These are phyloP conservation scores for Mycena maculata DNA, from an alignment of 768 basidiomycete species.

Conservation along the genomic window DNA sequence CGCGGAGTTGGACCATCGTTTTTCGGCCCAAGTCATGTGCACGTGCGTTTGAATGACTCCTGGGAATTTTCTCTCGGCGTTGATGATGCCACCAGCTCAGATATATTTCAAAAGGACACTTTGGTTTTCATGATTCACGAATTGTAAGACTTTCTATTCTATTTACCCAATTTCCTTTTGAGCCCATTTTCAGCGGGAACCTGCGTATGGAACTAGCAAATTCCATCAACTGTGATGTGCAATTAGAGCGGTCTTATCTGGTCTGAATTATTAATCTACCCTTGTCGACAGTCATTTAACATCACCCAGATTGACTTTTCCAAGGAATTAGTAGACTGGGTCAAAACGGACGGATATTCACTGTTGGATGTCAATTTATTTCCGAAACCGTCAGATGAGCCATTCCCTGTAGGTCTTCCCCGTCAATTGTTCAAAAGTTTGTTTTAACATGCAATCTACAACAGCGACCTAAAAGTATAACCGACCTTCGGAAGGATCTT, in stretches of 20 bases:
- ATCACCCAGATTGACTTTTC: slow-evolving; percentile 84
- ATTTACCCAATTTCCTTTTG: slow-evolving; percentile 1
- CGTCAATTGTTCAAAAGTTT: background rate
- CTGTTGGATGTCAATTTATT: slow-evolving; percentile 90
- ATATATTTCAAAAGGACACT: slow-evolving; percentile 81
- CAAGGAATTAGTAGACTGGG: slow-evolving; percentile 83
- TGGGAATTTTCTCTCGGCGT: background rate
- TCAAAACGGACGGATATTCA: slow-evolving; percentile 70
- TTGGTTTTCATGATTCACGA: slow-evolving; percentile 93
- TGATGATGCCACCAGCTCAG: slow-evolving; percentile 58
- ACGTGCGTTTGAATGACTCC: slow-evolving; percentile 67
- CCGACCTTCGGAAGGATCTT: slow-evolving; percentile 66
- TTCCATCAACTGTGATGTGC: slow-evolving; percentile 75
- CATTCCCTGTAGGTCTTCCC: slow-evolving; percentile 46
- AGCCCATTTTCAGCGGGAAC: slow-evolving; percentile 73
- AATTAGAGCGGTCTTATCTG: slow-evolving; percentile 86
- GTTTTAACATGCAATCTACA: background rate
- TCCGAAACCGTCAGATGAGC: slow-evolving; percentile 61
- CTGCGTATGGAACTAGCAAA: slow-evolving; percentile 86
- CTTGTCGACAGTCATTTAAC: slow-evolving; percentile 10
- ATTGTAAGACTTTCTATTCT: slow-evolving; percentile 69
- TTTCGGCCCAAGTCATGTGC: slow-evolving; percentile 88
- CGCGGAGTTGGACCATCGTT: slow-evolving; percentile 73
- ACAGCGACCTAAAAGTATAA: slow-evolving; percentile 55
- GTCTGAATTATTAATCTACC: slow-evolving; percentile 52